A percentile compares a stretch with the other conserved stretches of the same genome.
These are phyloP conservation scores for Cryptococcus jaspeensis DNA, from an alignment of 1,284 basidiomycete genomes.

Conservation along the genomic window DNA sequence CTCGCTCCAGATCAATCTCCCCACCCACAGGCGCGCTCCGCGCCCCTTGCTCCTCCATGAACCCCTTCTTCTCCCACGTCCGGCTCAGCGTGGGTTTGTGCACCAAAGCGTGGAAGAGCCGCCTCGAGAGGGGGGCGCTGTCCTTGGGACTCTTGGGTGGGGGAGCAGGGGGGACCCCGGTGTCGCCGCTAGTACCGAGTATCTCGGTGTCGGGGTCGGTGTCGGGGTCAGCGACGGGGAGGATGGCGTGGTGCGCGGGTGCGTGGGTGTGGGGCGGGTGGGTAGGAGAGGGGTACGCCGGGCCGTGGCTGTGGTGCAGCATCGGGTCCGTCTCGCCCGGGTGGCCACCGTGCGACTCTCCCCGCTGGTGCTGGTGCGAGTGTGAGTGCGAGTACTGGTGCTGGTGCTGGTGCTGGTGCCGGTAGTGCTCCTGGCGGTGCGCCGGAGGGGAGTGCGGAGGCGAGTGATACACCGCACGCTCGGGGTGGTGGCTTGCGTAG, in stretches of 20 bases:
- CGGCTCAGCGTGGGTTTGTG: constrained; percentile 19
- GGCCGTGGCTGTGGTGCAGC: not conserved
- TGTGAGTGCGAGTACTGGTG: too few species aligned
- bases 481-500: too few species aligned
- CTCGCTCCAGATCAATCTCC: not conserved
- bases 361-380: too few species aligned
- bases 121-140: constrained; percentile 5
- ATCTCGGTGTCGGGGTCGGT: not conserved
- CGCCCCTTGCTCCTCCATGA: constrained; percentile 11
- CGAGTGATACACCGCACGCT: too few species aligned
- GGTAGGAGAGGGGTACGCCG: not conserved
- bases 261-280: not conserved
- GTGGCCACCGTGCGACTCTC: too few species aligned
- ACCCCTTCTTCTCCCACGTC: constrained; percentile 26
- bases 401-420: too few species aligned
- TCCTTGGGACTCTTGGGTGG: not conserved
- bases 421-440: too few species aligned
- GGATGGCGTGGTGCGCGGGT: not conserved
- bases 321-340: constrained; percentile 7
- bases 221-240: not conserved
- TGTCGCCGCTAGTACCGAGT: not conserved
- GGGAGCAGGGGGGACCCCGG: not conserved
- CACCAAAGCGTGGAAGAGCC: constrained; percentile 10
- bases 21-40: not conserved
- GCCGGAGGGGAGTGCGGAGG: too few species aligned